Base-by-base conservation (phyloP, 768 basidiomycete species). In the Auricularia sp. region DNA sequence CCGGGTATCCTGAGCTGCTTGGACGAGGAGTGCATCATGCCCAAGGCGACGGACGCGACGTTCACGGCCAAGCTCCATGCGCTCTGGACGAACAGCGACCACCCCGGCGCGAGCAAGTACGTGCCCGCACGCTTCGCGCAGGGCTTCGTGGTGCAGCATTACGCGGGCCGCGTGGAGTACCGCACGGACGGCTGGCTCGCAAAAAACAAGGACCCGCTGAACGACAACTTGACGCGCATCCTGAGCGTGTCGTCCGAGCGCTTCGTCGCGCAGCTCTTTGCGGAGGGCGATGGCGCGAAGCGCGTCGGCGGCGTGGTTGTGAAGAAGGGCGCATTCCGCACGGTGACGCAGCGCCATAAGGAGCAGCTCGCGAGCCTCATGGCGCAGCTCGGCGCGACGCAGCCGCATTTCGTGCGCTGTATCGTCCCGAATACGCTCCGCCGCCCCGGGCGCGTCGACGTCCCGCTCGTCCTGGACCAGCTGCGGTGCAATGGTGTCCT, bases 1-100 rank as follows among this genome's bases (percentile, higher is more conserved):
- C 94, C 98, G 67, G 97, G 97, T 63, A 89, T 98, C 66, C 82
- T 99, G 56, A 92, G 93, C 67, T 88, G 90, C 70, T 78, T 99
- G 42, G 97, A 99, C 73, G 97, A 98, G 73, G 96, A 98, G 68
- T 98, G 96, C 73, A 98, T 99, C 75, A 99, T 98, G 96, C 97
- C 96, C n/a, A 94, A 93, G 73, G 96, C 96, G 3, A 92, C 90
- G 13, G 96, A 99, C 74, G 77, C 85, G 54, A 98, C 95, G 0
- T 98, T 99, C 78, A 93, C 94, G 37, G 85, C 92, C 76, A 98
- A 98, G 75, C 83, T 98, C 2, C 83, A 93, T 70, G 79, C 82
- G 13, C 78, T 92, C 65, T 98, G 94, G 94, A 79, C 78, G 18
- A 72, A 82, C 3, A 74, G 77, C 18, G 78, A 76, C 13, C 92